These are phyloP conservation scores for Paecilomyces dactylethromorphus DNA, from an alignment of 2,329 filamentous ascomycete species.

Conservation along the genomic window DNA sequence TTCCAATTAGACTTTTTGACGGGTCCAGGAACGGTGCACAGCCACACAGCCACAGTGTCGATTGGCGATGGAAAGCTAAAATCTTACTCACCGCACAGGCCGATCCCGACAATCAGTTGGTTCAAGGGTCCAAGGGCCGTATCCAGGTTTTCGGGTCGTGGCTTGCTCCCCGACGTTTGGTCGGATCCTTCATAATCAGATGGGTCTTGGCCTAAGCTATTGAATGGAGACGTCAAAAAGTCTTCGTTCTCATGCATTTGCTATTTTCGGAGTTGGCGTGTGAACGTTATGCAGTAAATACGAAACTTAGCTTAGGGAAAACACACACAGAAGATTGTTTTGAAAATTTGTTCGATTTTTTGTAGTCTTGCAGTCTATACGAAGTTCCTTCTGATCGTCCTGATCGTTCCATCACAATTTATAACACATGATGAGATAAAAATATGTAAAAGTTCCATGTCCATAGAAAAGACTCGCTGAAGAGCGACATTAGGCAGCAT, in stretches of 20 bases:
- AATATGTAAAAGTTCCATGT: neutral
- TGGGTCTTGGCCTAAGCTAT: neutral
- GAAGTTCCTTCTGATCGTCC: neutral
- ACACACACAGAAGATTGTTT: neutral
- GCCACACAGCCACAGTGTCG: neutral
- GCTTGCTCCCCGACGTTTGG: neutral
- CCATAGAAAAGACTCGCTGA: neutral
- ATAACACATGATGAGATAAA: neutral
- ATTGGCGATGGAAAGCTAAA: neutral
- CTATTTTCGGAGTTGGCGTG: neutral
- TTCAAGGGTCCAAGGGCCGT: neutral
- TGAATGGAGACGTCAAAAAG: neutral
- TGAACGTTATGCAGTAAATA: neutral
- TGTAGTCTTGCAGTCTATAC: neutral
- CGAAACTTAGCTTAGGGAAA: too few relatives aligned
- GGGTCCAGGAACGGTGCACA: neutral
- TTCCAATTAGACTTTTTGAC: neutral
- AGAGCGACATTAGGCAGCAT: neutral
- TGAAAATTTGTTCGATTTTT: neutral
- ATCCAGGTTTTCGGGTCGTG: neutral
- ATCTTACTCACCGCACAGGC: neutral
- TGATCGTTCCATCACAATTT: neutral
- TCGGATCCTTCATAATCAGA: neutral
- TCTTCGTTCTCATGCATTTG: neutral
- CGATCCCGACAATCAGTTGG: neutral